Percentiles rank a stretch among this genome's conserved stretches.
phyloP scores from a whole-genome alignment of 306 rosid species.

The Pyrus bretschneideri region DNA sequence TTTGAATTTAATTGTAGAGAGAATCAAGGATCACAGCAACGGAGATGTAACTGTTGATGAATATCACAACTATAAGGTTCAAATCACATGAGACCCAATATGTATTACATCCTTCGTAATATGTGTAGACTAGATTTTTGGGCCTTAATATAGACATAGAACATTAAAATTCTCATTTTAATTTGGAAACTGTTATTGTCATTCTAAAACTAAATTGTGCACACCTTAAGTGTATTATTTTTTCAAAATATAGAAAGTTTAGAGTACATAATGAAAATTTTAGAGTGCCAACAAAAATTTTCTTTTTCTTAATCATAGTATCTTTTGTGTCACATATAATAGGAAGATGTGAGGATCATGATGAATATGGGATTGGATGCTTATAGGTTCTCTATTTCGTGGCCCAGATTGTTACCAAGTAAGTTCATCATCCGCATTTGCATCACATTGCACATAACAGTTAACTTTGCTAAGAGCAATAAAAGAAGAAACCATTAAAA shows the following conservation, averaged over 20 bases:
- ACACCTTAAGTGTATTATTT: no score
- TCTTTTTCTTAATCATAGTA: no score
- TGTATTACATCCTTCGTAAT: neutral
- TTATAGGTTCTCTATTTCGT: constrained; percentile 63
- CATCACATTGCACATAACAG: neutral
- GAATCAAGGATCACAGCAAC: constrained; percentile 19
- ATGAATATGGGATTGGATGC: constrained; percentile 54
- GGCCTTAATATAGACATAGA: neutral
- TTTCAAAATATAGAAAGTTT: no score
- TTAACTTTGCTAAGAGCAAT: neutral
- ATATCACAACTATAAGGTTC: constrained; percentile 20
- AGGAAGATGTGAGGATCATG: constrained; percentile 13
- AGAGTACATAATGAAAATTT: no score
- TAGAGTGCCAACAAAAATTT: no score
- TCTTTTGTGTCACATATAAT: neutral
- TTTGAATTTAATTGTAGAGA: constrained; percentile 17
- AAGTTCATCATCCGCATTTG: constrained; percentile 3
- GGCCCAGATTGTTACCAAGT: constrained; percentile 76
- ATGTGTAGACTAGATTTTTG: constrained; percentile 23
- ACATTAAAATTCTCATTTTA: no score
- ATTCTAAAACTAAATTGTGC: no score
- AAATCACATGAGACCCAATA: neutral
- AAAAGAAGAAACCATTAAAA: no score
- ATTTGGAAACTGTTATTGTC: no score
- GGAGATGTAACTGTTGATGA: constrained; percentile 8